Conservation (phyloP, 176 grass and related monocot genomes). For the Triticum timopheevii region DNA sequence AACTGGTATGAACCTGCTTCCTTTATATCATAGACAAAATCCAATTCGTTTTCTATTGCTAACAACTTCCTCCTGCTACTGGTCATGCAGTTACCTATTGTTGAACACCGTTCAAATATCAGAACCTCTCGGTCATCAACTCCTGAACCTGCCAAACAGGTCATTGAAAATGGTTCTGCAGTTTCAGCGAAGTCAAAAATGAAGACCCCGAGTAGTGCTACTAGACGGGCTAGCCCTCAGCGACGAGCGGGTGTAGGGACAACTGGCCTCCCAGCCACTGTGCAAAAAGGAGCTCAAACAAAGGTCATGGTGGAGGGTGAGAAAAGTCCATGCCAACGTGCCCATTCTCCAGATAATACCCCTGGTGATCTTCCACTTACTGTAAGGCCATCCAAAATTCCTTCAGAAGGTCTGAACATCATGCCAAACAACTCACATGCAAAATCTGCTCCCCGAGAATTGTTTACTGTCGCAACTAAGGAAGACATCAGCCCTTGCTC, state of each 20-base stretch:
- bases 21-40: neutral
- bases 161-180: slow-evolving; percentile 38
- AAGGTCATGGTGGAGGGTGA: slow-evolving; percentile 45
- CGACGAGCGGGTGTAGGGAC: slow-evolving; percentile 41
- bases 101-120: slow-evolving; percentile 54
- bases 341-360: slow-evolving; percentile 26
- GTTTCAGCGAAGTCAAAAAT: slow-evolving; percentile 47
- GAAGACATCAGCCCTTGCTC: slow-evolving; percentile 34
- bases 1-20: slow-evolving; percentile 51
- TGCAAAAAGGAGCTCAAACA: slow-evolving; percentile 34
- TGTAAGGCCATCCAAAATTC: slow-evolving; percentile 20
- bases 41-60: slow-evolving; percentile 9
- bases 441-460: slow-evolving; percentile 40
- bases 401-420: slow-evolving; percentile 29
- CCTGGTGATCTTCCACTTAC: slow-evolving; percentile 8
- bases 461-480: slow-evolving; percentile 30
- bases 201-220: slow-evolving; percentile 34
- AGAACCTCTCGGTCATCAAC: slow-evolving; percentile 45
- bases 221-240: slow-evolving; percentile 48
- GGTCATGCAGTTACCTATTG: slow-evolving; percentile 68
- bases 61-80: slow-evolving; percentile 7
- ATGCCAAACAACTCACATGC: slow-evolving; percentile 14
- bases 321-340: slow-evolving; percentile 38
- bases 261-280: slow-evolving; percentile 34
- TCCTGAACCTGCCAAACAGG: slow-evolving; percentile 57